phyloP scores from a whole-genome alignment of 2,329 filamentous ascomycete species.

The Geoglossum cookeanum region DNA sequence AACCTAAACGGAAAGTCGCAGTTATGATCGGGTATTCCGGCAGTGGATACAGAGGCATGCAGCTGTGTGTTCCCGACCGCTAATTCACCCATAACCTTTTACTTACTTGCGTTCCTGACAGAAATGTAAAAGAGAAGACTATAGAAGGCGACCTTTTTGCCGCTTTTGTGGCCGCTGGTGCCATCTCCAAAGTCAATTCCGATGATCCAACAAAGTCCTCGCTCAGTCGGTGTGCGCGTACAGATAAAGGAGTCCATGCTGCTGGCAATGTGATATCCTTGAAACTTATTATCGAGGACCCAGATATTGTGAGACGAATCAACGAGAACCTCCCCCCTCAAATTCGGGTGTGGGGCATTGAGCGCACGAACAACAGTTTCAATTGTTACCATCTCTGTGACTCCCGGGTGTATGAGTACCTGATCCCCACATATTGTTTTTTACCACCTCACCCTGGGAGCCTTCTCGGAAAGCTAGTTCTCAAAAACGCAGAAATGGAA shows the following conservation, averaged over 20 bases:
- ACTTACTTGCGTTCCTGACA: conserved; percentile 10
- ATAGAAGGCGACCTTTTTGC: conserved; percentile 92
- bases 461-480: conserved; percentile 65
- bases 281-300: conserved; percentile 89
- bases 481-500: conserved; percentile 55
- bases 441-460: conserved; percentile 81
- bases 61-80: conserved; percentile 36
- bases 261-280: conserved; percentile 88
- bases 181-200: conserved; percentile 92
- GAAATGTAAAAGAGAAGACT: conserved; percentile 52
- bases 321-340: conserved; percentile 69
- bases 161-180: conserved; percentile 76
- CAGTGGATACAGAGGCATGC: conserved; percentile 93
- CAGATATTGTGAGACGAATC: conserved; percentile 74
- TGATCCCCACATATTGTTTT: conserved; percentile 84
- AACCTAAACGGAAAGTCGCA: conserved; percentile 89
- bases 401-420: conserved; percentile 90
- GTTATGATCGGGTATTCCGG: conserved; percentile 92
- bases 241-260: conserved; percentile 93
- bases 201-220: conserved; percentile 94
- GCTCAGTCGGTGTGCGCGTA: conserved; percentile 80
- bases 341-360: conserved; percentile 88
- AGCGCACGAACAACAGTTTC: conserved; percentile 76
- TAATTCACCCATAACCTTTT: not conserved
- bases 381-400: conserved; percentile 92